Evolutionary conservation across 371 early-diverging fungal genomes (phyloP).

Genomic region (Mucor velutinosus): DNA sequence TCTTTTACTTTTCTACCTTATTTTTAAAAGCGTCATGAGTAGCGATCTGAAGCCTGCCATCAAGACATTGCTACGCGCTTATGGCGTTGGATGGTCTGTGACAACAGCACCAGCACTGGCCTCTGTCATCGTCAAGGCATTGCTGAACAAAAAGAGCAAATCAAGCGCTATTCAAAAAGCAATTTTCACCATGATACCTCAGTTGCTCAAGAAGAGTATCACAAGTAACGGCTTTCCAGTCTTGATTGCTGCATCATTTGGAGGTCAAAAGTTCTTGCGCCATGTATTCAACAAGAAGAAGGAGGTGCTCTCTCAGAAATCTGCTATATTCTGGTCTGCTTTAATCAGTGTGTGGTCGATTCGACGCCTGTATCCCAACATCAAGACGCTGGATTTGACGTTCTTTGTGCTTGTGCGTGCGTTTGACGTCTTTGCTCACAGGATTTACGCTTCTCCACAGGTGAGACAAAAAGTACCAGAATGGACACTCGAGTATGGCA

Average conservation of each 20-base stretch:
- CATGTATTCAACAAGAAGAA: conserved; percentile 11
- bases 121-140: conserved; percentile 24
- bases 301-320: conserved; percentile 3
- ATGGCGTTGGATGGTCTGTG: conserved; percentile 41
- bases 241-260: conserved; percentile 37
- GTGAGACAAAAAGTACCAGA: conserved; percentile 47
- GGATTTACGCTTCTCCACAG: conserved; percentile 28
- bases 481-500: conserved; percentile 57
- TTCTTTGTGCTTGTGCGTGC: conserved; percentile 64
- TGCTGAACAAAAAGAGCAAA: conserved; percentile 2
- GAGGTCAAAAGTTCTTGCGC: conserved; percentile 32
- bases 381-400: conserved; percentile 60
- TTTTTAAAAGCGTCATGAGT: not conserved
- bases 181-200: conserved; percentile 19
- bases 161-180: conserved; percentile 21
- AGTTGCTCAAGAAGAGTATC: conserved; percentile 26
- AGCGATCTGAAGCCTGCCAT: conserved; percentile 23
- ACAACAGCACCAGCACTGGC: conserved; percentile 35
- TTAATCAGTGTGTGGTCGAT: conserved; percentile 31
- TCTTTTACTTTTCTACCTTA: not conserved
- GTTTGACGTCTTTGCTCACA: conserved; percentile 58
- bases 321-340: conserved; percentile 32
- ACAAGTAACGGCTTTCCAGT: conserved; percentile 43
- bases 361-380: conserved; percentile 37
- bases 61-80: conserved; percentile 41